Conservation (phyloP, 2,329 filamentous ascomycete species). For the Alternaria sp. region DNA sequence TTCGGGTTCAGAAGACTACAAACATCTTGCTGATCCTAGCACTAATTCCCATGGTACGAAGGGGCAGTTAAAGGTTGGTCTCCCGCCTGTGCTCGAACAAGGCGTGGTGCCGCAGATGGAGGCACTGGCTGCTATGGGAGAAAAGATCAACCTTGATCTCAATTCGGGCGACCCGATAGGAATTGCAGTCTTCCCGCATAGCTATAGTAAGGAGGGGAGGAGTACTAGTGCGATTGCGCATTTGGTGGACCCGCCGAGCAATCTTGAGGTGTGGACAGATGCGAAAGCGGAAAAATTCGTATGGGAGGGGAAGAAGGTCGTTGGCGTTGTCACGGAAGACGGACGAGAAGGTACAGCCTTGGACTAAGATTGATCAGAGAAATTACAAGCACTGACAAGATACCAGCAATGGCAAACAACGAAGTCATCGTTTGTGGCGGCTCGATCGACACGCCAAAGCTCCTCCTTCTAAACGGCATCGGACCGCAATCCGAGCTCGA, state of each 20-base stretch:
- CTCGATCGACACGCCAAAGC: constrained; percentile 47
- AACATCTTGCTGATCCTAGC: constrained; percentile 60
- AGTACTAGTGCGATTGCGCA: constrained; percentile 47
- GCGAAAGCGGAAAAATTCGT: constrained; percentile 53
- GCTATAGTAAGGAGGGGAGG: constrained; percentile 48
- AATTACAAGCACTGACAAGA: not conserved
- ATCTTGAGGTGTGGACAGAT: constrained; percentile 63
- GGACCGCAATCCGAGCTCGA: constrained; percentile 56
- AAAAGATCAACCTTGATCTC: constrained; percentile 66
- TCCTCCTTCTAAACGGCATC: constrained; percentile 61
- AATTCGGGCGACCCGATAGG: constrained; percentile 49
- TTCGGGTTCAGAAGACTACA: constrained; percentile 37
- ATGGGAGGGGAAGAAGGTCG: constrained; percentile 40
- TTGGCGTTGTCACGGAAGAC: constrained; percentile 40
- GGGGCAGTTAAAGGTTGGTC: constrained; percentile 35
- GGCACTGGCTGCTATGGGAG: constrained; percentile 64
- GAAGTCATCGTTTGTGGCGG: constrained; percentile 48
- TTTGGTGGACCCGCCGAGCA: constrained; percentile 55
- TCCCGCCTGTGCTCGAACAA: constrained; percentile 65
- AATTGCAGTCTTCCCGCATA: constrained; percentile 45
- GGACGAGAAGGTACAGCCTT: constrained; percentile 41
- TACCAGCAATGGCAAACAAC: constrained; percentile 36
- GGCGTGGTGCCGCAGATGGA: constrained; percentile 64
- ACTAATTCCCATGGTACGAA: constrained; percentile 58
- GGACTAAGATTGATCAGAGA: not conserved